Conservation (phyloP, 306 rosid genomes). For the Cicer arietinum region DNA sequence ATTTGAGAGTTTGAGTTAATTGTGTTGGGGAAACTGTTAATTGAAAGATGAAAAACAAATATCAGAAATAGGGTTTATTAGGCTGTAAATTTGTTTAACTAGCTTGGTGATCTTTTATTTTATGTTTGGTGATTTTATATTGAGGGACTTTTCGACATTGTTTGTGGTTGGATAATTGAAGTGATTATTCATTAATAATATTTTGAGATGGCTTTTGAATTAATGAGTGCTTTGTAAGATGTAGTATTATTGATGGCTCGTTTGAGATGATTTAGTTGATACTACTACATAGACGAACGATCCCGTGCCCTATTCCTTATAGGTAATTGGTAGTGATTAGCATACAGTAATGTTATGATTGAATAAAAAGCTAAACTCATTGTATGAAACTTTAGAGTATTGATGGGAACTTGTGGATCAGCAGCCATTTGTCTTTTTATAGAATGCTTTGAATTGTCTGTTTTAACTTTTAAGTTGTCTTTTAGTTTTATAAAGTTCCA, state of each 20-base stretch:
- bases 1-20: not conserved
- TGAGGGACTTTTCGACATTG: not conserved
- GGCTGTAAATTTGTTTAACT: not conserved
- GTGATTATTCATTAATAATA: constrained; percentile 28
- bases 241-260: not conserved
- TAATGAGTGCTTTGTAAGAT: constrained; percentile 5
- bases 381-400: constrained; percentile 18
- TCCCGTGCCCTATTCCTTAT: not conserved
- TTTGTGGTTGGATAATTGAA: constrained; percentile 10
- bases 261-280: constrained; percentile 9
- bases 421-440: constrained; percentile 11
- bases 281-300: not conserved
- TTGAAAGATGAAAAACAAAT: not conserved
- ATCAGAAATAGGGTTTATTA: not conserved
- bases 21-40: constrained; percentile 24
- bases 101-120: constrained; percentile 7
- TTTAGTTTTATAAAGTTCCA: not conserved
- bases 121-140: not conserved
- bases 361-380: not conserved
- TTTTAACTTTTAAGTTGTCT: constrained; percentile 15
- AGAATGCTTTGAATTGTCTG: constrained; percentile 18
- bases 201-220: constrained; percentile 17
- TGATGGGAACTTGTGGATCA: constrained; percentile 7
- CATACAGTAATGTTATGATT: constrained; percentile 2
- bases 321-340: not conserved